A percentile compares a stretch with the other conserved stretches of the same genome.
Conservation (phyloP, 106 monocot species). For the Allium fistulosum region DNA sequence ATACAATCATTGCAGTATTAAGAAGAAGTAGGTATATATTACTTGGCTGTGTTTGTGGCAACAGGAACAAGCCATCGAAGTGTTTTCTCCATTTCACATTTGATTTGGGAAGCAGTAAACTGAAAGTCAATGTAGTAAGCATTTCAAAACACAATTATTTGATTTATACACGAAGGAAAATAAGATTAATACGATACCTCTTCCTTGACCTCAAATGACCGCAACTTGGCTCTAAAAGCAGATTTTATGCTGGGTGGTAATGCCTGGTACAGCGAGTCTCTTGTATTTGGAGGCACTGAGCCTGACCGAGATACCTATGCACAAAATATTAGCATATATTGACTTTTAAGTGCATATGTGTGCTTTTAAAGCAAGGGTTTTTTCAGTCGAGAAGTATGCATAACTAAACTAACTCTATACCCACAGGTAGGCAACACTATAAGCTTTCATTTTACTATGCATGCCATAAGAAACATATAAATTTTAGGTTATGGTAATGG, state of each 20-base stretch:
- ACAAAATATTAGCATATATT: background rate
- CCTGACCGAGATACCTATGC: constrained; percentile 79
- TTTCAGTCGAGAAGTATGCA: background rate
- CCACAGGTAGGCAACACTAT: background rate
- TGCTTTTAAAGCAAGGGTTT: no score
- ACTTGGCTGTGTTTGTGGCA: constrained; percentile 93
- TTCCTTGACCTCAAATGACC: constrained; percentile 56
- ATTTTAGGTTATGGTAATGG: no score
- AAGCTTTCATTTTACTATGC: background rate
- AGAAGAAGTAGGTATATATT: constrained; percentile 9
- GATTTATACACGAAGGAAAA: background rate
- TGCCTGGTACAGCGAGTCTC: constrained; percentile 85
- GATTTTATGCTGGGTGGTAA: constrained; percentile 76
- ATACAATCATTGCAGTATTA: background rate
- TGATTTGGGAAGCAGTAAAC: constrained; percentile 70
- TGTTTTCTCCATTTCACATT: constrained; percentile 93
- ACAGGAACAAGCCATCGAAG: constrained; percentile 90
- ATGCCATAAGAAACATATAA: no score
- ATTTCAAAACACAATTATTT: no score
- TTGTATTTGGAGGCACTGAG: constrained; percentile 68
- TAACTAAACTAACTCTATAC: background rate
- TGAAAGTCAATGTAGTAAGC: constrained; percentile 12
- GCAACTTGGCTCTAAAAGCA: constrained; percentile 64
- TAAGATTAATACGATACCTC: constrained; percentile 32
- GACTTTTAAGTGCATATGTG: no score